These are phyloP conservation scores for Henningerozyma blattae DNA, from an alignment of 805 yeast genomes.

Conservation along the genomic window DNA sequence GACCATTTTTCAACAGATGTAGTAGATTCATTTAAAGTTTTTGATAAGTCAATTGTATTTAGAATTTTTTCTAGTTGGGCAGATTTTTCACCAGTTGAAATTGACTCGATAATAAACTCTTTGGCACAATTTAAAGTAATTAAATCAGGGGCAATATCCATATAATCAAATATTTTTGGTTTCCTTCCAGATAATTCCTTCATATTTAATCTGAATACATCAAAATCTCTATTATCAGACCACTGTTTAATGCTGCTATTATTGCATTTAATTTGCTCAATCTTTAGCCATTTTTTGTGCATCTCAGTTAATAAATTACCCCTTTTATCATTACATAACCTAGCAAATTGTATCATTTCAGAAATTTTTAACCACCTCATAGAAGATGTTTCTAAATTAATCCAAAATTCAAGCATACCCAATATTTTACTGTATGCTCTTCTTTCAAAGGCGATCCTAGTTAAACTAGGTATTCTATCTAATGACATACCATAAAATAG, in stretches of 20 bases:
- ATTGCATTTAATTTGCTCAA: constrained; percentile 10
- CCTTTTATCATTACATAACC: constrained; percentile 22
- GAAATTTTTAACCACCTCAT: constrained; percentile 26
- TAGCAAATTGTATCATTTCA: constrained; percentile 15
- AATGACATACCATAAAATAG: constrained; percentile 41
- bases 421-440: constrained; percentile 53
- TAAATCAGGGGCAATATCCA: constrained; percentile 7
- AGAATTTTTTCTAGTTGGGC: constrained; percentile 5
- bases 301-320: constrained; percentile 8
- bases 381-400: constrained; percentile 38
- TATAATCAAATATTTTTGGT: constrained; percentile 8
- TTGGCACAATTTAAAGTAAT: constrained; percentile 8
- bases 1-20: constrained; percentile 13
- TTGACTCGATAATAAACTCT: constrained; percentile 14
- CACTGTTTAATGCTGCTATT: too few species aligned
- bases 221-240: constrained; percentile 20
- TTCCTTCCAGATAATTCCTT: not conserved
- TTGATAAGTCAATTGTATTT: not conserved
- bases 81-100: constrained; percentile 7
- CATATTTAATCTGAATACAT: constrained; percentile 10
- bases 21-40: not conserved
- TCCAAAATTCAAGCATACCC: constrained; percentile 52
- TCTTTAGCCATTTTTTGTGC: constrained; percentile 20
- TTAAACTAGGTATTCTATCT: constrained; percentile 37
- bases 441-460: constrained; percentile 42